Base-by-base conservation (phyloP, 331 rosid genomes). In the Dryas integrifolia region DNA sequence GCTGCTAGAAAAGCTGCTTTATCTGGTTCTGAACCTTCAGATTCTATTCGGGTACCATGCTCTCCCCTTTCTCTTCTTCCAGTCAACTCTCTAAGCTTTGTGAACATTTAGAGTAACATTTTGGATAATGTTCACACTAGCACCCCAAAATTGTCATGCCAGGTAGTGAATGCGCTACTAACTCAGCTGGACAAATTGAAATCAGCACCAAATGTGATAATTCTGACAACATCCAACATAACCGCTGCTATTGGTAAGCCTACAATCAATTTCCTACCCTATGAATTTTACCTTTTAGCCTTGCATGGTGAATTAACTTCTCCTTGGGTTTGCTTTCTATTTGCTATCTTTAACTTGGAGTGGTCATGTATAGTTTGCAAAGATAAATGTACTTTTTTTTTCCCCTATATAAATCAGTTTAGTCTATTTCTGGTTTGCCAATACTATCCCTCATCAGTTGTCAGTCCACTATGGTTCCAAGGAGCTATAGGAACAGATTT, bases 11-110 rank as follows among this genome's bases (percentile, higher is more conserved):
- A 95, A 85, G 91, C 99, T 49, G 96, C 99, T 76, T 74, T 95
- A 78, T 95, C 98, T 65, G 99, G 97, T 77, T 92, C 99, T 66
- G 97, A 95, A 87, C 99, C 97, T 73, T 95, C 99, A 14, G 99
- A 95, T 78, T 95, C 99, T 79, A 95, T 95, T 72, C 77, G 97
- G 88, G 97, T 94, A 91, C 67, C 72, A 15, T 43, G 68, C 73
- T 73, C 59, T 30, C 72, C 58, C 62, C 73, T 74, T 43, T 26
- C 44, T 76, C 51, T 40, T 16, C 26, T 5, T 49, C 69, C 55
- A 46, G 14, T 15, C 44, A 40, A 12, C 30, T 40, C 39, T 21
- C 62, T 50, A 15, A 57, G 56, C 16, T 9, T 57, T 70, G 58
- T 24, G 15, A 16, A 47, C 2, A 0, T 18, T 9, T 60, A 43